Percentiles rank a stretch among this genome's conserved stretches.
Evolutionary conservation across 345 rosid species (phyloP).

Genomic region (Sapria himalayana): DNA sequence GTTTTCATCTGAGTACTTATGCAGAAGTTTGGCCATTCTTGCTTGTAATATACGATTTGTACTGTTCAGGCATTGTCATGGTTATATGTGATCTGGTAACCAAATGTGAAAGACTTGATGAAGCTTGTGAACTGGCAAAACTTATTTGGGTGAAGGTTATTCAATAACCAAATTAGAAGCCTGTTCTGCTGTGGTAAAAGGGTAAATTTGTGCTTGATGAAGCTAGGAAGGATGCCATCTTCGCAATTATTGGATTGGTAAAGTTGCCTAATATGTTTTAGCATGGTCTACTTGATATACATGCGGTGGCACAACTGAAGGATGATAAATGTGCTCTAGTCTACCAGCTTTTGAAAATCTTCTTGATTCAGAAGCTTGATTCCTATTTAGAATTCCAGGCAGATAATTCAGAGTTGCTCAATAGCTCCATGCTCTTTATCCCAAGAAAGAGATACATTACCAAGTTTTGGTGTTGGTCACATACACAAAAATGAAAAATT

Average conservation of each 20-base stretch:
- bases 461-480: no score
- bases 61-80: conserved; percentile 80
- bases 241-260: conserved; percentile 54
- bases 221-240: conserved; percentile 84
- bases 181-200: conserved; percentile 64
- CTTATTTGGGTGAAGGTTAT: conserved; percentile 46
- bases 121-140: conserved; percentile 59
- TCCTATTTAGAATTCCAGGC: conserved; percentile 59
- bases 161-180: conserved; percentile 74
- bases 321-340: conserved; percentile 47
- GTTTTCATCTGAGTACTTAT: no score
- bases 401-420: conserved; percentile 44
- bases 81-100: conserved; percentile 78
- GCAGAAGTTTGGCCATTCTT: no score
- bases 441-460: no score
- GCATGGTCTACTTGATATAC: conserved; percentile 89
- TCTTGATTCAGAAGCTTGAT: conserved; percentile 58
- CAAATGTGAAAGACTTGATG: conserved; percentile 32
- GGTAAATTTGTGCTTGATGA: conserved; percentile 71
- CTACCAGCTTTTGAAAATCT: conserved; percentile 70
- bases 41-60: no score
- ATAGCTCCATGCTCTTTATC: no score
- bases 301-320: conserved; percentile 60
- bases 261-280: conserved; percentile 72
- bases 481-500: no score